Evolutionary conservation across 768 basidiomycete species (phyloP), one percentile per base, ranked within the genome.

Genomic region (Phylloporus arenicola): DNA sequence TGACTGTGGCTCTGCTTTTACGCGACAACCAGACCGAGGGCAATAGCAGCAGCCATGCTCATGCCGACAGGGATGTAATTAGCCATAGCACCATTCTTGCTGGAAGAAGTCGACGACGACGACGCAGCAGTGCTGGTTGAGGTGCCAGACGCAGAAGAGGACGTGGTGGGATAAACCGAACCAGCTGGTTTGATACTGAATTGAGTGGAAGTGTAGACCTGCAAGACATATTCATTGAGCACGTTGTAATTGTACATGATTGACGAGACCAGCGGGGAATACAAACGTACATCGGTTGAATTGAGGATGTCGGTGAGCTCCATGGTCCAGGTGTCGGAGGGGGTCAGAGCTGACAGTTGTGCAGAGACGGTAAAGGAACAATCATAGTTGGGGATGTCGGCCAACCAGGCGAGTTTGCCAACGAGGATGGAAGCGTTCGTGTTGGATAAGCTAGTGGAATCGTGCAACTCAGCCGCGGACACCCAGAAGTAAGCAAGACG

Each of bases 161-260:
- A 29, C 9, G 29, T 3, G 4, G 65, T 42, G 10, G 83, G 81
- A 58, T 81, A 86, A 12, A 70, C 8, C 31, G 84, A 72, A 44
- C 80, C 81, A 29, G 68, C 53, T 6, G 82, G 61, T 62, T 82
- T 79, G 65, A 89, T 75, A 63, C 81, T 78, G 64, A 89, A 89
- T 17, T 4, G 68, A 62, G 48, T 73, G 42, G 24, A 83, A 79
- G 82, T 81, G 53, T 74, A 86, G 48, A 88, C 51, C 82, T 88
- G 55, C 4, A 42, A 5, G 29, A 39, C 4, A 39, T 6, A 11
- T 22, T 30, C 35, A 22, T 13, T 44, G 39, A 35, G 43, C n/a
- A 47, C 42, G 9, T 25, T n/a, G 17, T 20, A 30, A 45, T 22
- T 24, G 29, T 16, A 19, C 20, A 7, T 4, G 2, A 30, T 30